phyloP scores from a whole-genome alignment of 805 yeast species.

The Hanseniaspora occidentalis region DNA sequence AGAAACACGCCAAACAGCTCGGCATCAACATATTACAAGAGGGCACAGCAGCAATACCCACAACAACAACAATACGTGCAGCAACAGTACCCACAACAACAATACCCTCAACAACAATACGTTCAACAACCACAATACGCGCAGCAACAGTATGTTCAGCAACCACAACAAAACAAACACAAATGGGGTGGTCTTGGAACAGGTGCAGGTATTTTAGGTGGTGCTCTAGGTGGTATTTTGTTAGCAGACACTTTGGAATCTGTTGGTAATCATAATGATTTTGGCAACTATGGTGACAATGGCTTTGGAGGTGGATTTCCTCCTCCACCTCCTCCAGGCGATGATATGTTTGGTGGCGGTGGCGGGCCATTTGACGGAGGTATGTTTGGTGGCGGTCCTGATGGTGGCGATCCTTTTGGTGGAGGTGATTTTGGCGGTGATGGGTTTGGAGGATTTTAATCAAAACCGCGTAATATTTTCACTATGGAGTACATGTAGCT shows the following conservation, averaged over 20 bases:
- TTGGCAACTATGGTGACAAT: slow-evolving; percentile 20
- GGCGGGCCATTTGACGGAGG: slow-evolving; percentile 19
- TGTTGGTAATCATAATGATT: slow-evolving; percentile 21
- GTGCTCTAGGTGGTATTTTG: slow-evolving; percentile 49
- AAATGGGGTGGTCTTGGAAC: slow-evolving; percentile 24
- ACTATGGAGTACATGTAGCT: too few species aligned
- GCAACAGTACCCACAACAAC: slow-evolving; percentile 16
- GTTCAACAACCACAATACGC: slow-evolving; percentile 5
- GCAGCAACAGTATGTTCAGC: slow-evolving; percentile 1
- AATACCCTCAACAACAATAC: slow-evolving; percentile 8
- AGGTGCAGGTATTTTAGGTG: slow-evolving; percentile 42
- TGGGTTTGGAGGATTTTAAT: slow-evolving; percentile 6
- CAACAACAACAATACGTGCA: slow-evolving; percentile 12
- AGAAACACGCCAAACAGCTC: slow-evolving; percentile 6
- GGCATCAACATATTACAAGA: slow-evolving; percentile 3
- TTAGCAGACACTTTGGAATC: slow-evolving; percentile 31
- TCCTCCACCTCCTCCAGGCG: too few species aligned
- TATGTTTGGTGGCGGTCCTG: slow-evolving; percentile 15
- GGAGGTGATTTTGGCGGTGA: slow-evolving; percentile 21
- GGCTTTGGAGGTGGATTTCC: too few species aligned
- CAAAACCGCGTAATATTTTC: background rate
- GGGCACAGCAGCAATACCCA: slow-evolving; percentile 6
- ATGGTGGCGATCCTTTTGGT: slow-evolving; percentile 21
- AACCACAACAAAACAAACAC: slow-evolving; percentile 1
- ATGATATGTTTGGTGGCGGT: slow-evolving; percentile 9